Evolutionary conservation across 495 filamentous ascomycete species (phyloP), one percentile per base, ranked within the genome.

Genomic region (Trichoderma parareesei): DNA sequence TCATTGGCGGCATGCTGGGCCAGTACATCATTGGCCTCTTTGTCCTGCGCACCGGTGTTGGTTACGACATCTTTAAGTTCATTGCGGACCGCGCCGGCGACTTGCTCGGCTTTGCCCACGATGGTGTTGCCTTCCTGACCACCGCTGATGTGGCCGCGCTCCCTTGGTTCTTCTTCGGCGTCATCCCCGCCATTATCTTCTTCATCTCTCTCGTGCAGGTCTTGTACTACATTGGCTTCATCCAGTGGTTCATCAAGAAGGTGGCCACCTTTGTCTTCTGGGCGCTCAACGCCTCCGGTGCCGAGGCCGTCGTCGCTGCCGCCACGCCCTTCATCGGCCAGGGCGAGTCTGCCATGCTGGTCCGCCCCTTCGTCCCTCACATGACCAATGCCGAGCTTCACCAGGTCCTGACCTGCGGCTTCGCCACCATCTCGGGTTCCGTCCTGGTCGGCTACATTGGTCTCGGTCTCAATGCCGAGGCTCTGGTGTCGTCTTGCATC

Each of bases 321-420:
- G 92, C 92, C n/a, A 92, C 92, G 5, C 92, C 92, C 1, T 97
- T 96, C 76, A 93, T 96, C 68, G 92, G 92, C 40, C 92, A 94
- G 77, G 92, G 92, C 67, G 92, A 97, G 79, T 92, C 89, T 8
- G 92, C 90, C 42, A 93, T 97, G 88, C 78, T 97, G 61, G 91
- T 97, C 77, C 85, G 86, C 44, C 91, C 91, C 7, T 97, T 93
- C 75, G 84, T 97, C 59, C 76, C 88, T 6, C 85, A 94, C 73
- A 79, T 95, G 65, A 97, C 92, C 44, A 75, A 84, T 68, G 90
- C 91, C 64, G 92, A 97, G 73, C 73, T 97, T 38, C 92, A 97
- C 74, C 92, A 96, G 73, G 78, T 96, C 71, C 93, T 97, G 92
- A 87, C 84, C 55, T 93, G 87, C 61, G 81, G 83, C 40, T 85